Evolutionary conservation across 345 rosid species (phyloP).

Genomic region (Arabis hirsuta): DNA sequence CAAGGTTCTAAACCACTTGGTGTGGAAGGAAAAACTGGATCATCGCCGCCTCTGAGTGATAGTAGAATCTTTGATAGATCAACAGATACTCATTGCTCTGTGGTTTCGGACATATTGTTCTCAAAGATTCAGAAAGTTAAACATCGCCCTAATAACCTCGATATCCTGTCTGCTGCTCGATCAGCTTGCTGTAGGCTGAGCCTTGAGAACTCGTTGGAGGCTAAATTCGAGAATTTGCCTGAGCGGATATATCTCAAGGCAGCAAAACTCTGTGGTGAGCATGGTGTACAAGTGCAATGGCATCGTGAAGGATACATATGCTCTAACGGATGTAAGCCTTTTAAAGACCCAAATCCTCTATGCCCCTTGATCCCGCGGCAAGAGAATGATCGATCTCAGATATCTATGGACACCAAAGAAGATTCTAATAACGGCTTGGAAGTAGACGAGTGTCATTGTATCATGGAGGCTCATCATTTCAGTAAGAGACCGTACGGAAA

Average conservation of each 20-base stretch:
- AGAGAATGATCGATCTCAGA: constrained; percentile 42
- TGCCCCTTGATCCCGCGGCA: constrained; percentile 52
- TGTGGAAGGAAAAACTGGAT: constrained; percentile 40
- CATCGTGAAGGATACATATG: constrained; percentile 78
- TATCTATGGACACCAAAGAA: constrained; percentile 38
- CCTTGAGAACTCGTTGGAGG: constrained; percentile 77
- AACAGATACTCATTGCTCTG: constrained; percentile 67
- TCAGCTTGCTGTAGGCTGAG: constrained; percentile 86
- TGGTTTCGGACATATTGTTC: constrained; percentile 69
- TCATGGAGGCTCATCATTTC: constrained; percentile 65
- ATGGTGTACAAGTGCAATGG: constrained; percentile 84
- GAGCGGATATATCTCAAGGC: constrained; percentile 83
- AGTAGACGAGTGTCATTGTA: constrained; percentile 84
- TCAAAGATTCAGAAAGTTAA: constrained; percentile 76
- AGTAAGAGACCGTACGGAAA: constrained; percentile 54
- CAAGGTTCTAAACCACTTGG: constrained; percentile 64
- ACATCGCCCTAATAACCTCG: constrained; percentile 83
- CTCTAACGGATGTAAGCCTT: constrained; percentile 75
- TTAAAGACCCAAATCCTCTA: constrained; percentile 47
- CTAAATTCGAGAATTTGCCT: constrained; percentile 72
- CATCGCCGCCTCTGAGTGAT: constrained; percentile 47
- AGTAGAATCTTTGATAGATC: constrained; percentile 52
- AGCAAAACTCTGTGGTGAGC: constrained; percentile 93
- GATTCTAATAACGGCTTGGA: constrained; percentile 53
- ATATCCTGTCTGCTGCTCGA: constrained; percentile 78